Conservation (phyloP, 345 rosid species). For the Ceriops zippeliana region DNA sequence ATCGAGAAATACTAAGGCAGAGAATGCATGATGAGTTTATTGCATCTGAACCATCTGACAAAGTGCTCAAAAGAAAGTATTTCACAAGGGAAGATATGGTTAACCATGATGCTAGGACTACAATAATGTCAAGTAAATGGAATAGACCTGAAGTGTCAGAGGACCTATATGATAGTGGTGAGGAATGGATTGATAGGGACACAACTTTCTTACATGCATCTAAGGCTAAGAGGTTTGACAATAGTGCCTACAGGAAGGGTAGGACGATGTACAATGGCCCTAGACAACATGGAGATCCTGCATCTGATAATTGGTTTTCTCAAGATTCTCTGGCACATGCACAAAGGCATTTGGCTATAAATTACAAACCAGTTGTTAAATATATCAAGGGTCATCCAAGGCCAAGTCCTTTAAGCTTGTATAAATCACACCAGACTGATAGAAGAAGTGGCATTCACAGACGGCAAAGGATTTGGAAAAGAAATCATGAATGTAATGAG, state of each 20-base stretch:
- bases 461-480: conserved; percentile 41
- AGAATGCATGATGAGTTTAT: conserved; percentile 37
- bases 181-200: conserved; percentile 41
- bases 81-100: conserved; percentile 24
- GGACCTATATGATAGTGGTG: conserved; percentile 33
- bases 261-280: conserved; percentile 33
- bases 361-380: conserved; percentile 33
- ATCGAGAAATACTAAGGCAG: conserved; percentile 25
- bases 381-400: conserved; percentile 29
- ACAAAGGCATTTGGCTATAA: conserved; percentile 30
- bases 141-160: conserved; percentile 30
- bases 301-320: conserved; percentile 31
- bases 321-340: conserved; percentile 34
- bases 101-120: conserved; percentile 28
- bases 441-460: conserved; percentile 35
- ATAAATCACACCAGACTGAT: conserved; percentile 32
- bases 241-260: conserved; percentile 30
- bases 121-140: conserved; percentile 29
- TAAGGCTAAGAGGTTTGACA: conserved; percentile 26
- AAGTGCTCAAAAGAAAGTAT: conserved; percentile 32
- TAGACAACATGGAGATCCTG: conserved; percentile 25
- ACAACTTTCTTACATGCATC: conserved; percentile 24
- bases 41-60: conserved; percentile 27
- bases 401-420: conserved; percentile 28
- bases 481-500: conserved; percentile 40